These are phyloP conservation scores for Ophiosphaerella herpotricha DNA, from an alignment of 2,329 filamentous ascomycete species.

Conservation along the genomic window DNA sequence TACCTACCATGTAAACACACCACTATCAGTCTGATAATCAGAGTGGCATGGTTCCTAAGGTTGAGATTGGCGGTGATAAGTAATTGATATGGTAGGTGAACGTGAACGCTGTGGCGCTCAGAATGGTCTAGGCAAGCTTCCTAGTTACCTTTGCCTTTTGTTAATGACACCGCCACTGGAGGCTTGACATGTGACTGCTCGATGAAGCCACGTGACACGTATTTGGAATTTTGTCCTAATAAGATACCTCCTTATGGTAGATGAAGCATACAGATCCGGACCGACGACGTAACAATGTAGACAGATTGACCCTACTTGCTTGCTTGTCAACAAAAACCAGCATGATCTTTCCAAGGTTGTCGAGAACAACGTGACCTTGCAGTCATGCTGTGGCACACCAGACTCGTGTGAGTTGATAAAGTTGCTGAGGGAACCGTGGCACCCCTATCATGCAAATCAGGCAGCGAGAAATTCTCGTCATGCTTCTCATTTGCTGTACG, in stretches of 20 bases:
- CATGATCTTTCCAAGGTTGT: background rate
- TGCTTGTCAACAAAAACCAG: too few relatives aligned
- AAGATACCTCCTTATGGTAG: constrained; percentile 2
- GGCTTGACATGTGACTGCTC: too few relatives aligned
- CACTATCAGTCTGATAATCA: too few relatives aligned
- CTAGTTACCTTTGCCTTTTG: too few relatives aligned
- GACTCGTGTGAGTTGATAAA: constrained; percentile 13
- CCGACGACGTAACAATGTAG: constrained; percentile 2
- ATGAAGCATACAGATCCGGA: background rate
- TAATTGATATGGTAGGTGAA: too few relatives aligned
- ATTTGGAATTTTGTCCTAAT: background rate
- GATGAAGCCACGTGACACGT: too few relatives aligned
- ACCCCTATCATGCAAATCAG: constrained; percentile 3
- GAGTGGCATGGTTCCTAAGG: too few relatives aligned
- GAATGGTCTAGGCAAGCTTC: too few relatives aligned
- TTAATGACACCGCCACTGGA: too few relatives aligned
- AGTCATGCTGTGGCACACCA: constrained; percentile 6
- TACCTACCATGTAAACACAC: too few relatives aligned
- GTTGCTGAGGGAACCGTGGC: constrained; percentile 11
- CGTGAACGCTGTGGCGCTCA: too few relatives aligned
- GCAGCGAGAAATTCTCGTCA: constrained; percentile 3
- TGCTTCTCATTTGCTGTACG: constrained; percentile 20
- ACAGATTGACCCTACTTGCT: background rate
- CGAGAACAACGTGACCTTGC: constrained; percentile 6
- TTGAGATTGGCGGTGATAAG: too few relatives aligned